Evolutionary conservation across 192 early-diverging fungal genomes (phyloP).

Genomic region (Dimargaris cristalligena): DNA sequence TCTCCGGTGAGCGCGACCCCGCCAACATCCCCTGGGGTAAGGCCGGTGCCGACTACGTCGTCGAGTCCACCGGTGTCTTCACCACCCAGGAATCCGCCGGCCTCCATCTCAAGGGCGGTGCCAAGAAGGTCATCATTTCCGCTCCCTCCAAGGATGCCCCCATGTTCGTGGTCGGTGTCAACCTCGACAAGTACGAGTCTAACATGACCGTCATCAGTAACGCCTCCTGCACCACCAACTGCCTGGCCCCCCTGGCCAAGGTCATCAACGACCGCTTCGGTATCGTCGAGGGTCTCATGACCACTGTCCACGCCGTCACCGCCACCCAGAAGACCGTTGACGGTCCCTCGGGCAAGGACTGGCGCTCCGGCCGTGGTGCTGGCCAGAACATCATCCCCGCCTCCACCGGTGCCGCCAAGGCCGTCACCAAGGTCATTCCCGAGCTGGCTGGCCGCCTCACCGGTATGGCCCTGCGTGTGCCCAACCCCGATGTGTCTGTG

Average conservation of each 20-base stretch:
- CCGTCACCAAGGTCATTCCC: conserved; percentile 96
- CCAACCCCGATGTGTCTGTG: conserved; percentile 85
- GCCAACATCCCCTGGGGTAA: conserved; percentile 77
- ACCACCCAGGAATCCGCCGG: conserved; percentile 76
- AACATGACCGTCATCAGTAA: conserved; percentile 82
- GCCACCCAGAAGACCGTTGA: conserved; percentile 99
- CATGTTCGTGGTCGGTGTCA: conserved; percentile 97
- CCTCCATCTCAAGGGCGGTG: conserved; percentile 77
- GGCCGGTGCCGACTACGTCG: conserved; percentile 71
- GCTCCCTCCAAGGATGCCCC: conserved; percentile 93
- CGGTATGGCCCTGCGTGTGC: conserved; percentile 97
- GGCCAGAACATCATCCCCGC: conserved; percentile 96
- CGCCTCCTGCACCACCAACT: conserved; percentile 99
- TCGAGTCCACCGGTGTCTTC: conserved; percentile 99
- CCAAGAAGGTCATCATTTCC: conserved; percentile 98
- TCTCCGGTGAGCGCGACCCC: conserved; percentile 64
- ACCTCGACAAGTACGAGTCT: conserved; percentile 80
- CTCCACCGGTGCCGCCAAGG: conserved; percentile 96
- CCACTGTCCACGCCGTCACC: conserved; percentile 94
- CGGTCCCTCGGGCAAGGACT: conserved; percentile 92
- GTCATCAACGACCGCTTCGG: conserved; percentile 92
- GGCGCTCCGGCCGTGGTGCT: conserved; percentile 93
- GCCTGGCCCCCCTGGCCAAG: conserved; percentile 93
- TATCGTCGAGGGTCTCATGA: conserved; percentile 94
- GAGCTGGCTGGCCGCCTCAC: conserved; percentile 88